Evolutionary conservation across 139 green algal species (phyloP).

Genomic region (Picochlorum sp.): DNA sequence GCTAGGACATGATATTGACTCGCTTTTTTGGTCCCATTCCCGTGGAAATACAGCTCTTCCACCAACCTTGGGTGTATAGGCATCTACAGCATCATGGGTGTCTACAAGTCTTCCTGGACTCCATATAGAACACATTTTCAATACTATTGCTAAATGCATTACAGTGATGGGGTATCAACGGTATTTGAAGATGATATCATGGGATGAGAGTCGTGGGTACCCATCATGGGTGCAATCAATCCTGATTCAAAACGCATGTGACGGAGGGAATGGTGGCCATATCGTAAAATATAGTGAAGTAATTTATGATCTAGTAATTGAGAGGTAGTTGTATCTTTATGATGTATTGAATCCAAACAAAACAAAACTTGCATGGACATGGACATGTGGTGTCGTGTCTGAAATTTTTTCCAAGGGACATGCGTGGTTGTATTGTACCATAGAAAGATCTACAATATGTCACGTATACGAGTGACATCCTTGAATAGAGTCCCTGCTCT

Average conservation of each 20-base stretch:
- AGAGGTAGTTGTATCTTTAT: too few relatives aligned
- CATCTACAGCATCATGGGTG: background rate
- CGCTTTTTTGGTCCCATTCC: background rate
- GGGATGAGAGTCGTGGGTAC: background rate
- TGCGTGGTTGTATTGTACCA: background rate
- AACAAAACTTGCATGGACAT: too few relatives aligned
- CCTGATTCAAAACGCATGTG: too few relatives aligned
- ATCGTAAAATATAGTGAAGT: too few relatives aligned
- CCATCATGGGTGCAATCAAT: too few relatives aligned
- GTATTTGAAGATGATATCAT: background rate
- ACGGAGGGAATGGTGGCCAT: too few relatives aligned
- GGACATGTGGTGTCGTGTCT: too few relatives aligned
- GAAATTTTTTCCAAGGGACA: too few relatives aligned
- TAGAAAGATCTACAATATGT: background rate
- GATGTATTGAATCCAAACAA: too few relatives aligned
- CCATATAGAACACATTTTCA: background rate
- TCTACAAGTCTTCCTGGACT: background rate
- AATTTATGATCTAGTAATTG: too few relatives aligned
- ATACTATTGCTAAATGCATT: background rate
- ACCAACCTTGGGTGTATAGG: slow-evolving; percentile 4
- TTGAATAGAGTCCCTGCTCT: slow-evolving; percentile 16
- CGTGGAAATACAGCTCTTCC: slow-evolving; percentile 3
- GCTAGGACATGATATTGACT: background rate
- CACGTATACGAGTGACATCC: slow-evolving; percentile 5
- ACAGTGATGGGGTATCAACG: background rate